Evolutionary conservation across 495 filamentous ascomycete species (phyloP).

Genomic region (Aspergillus haitiensis): DNA sequence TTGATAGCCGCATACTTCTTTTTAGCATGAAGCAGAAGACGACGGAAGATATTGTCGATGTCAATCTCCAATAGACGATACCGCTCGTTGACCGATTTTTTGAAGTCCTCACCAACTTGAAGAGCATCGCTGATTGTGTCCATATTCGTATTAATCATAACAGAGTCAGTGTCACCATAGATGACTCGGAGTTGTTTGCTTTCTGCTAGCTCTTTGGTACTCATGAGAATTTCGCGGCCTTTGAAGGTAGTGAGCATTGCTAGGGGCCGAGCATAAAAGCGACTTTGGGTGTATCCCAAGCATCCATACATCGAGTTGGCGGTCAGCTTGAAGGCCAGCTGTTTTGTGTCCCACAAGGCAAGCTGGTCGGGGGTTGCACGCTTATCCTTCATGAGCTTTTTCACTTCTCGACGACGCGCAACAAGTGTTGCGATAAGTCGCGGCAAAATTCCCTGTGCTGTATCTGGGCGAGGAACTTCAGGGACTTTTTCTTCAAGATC

Average conservation of each 20-base stretch:
- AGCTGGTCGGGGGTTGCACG: conserved; percentile 81
- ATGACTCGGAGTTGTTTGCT: conserved; percentile 86
- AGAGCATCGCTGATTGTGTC: conserved; percentile 89
- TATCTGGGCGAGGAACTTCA: conserved; percentile 65
- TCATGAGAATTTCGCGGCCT: conserved; percentile 93
- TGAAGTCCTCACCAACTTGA: conserved; percentile 81
- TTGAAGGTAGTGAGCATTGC: conserved; percentile 97
- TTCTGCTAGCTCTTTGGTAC: conserved; percentile 93
- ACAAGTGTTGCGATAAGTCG: conserved; percentile 89
- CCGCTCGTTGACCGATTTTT: conserved; percentile 78
- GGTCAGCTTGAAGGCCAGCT: conserved; percentile 92
- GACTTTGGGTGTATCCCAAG: conserved; percentile 90
- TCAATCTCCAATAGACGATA: conserved; percentile 94
- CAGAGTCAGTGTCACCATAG: conserved; percentile 98
- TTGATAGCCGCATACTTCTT: conserved; percentile 99
- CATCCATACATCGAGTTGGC: conserved; percentile 99
- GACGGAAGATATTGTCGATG: conserved; percentile 95
- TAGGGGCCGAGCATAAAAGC: conserved; percentile 93
- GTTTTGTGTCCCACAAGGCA: conserved; percentile 96
- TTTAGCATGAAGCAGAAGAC: conserved; percentile 92
- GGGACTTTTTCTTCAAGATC: conserved; percentile 73
- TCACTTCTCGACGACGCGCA: conserved; percentile 82
- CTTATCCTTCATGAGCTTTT: conserved; percentile 94
- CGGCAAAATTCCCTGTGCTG: conserved; percentile 79
- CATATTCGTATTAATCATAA: conserved; percentile 99